A percentile compares a stretch with the other conserved stretches of the same genome.
phyloP scores from a whole-genome alignment of 2,329 filamentous ascomycete genomes.

The Fusarium torulosum region DNA sequence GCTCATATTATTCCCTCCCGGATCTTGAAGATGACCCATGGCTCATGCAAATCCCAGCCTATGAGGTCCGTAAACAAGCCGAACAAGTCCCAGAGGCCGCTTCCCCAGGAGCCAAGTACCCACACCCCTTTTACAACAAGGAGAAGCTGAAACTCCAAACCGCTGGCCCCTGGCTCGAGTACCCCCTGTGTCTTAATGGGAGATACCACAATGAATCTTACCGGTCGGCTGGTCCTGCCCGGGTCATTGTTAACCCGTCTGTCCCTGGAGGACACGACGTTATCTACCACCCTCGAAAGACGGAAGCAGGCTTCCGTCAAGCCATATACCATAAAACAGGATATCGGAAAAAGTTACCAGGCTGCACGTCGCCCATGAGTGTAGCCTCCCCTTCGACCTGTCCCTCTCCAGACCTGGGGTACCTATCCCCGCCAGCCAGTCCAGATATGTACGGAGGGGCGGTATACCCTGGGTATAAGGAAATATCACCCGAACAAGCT shows the following conservation, averaged over 20 bases:
- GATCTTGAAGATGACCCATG: not conserved
- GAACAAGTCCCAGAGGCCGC: not conserved
- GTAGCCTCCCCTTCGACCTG: not conserved
- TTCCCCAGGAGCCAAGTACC: not conserved
- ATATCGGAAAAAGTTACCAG: not conserved
- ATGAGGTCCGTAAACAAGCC: constrained; percentile 9
- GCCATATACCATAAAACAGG: constrained; percentile 10
- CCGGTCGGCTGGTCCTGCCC: not conserved
- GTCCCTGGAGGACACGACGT: constrained; percentile 9
- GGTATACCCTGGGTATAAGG: not conserved
- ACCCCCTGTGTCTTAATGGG: not conserved
- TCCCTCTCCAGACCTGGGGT: not conserved
- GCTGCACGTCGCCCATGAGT: not conserved
- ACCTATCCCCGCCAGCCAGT: not conserved
- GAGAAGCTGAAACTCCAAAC: not conserved
- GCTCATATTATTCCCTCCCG: constrained; percentile 17
- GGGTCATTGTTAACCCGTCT: constrained; percentile 12
- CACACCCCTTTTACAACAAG: not conserved
- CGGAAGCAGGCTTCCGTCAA: not conserved
- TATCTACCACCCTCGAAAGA: not conserved
- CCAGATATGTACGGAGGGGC: not conserved
- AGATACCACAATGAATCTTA: not conserved
- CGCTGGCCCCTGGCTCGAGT: constrained; percentile 10
- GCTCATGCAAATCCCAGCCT: not conserved
- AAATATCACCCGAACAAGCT: not conserved